These are phyloP conservation scores for Bipolaris oryzae DNA, from an alignment of 2,329 filamentous ascomycete genomes.

Conservation along the genomic window DNA sequence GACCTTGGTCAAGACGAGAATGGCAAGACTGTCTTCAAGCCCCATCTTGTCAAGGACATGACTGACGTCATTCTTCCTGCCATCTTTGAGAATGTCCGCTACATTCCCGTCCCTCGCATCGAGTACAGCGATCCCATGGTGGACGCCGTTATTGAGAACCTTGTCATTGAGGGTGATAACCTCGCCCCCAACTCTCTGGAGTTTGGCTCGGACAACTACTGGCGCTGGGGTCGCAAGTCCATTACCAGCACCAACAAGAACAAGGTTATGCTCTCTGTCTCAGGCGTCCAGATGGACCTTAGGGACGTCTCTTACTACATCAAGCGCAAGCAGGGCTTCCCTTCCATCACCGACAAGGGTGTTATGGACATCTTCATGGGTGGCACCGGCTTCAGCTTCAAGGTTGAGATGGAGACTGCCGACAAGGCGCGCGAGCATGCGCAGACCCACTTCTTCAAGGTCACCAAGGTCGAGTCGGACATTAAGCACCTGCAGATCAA, in stretches of 20 bases:
- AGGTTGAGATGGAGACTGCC: conserved; percentile 83
- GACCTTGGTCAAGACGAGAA: conserved; percentile 87
- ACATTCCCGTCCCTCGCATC: conserved; percentile 91
- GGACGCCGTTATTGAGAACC: conserved; percentile 90
- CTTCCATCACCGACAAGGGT: conserved; percentile 83
- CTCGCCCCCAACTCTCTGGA: conserved; percentile 92
- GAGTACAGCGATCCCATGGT: conserved; percentile 85
- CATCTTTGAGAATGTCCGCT: conserved; percentile 82
- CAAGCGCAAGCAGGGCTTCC: conserved; percentile 94
- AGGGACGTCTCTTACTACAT: conserved; percentile 83
- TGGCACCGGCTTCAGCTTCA: conserved; percentile 88
- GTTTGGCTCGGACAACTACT: conserved; percentile 89
- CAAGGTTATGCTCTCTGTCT: conserved; percentile 81
- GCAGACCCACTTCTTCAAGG: conserved; percentile 86
- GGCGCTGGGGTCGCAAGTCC: conserved; percentile 92
- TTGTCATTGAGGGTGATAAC: conserved; percentile 95
- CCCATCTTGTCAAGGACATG: conserved; percentile 86
- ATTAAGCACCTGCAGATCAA: conserved; percentile 85
- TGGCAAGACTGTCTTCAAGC: conserved; percentile 89
- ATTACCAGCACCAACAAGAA: conserved; percentile 81
- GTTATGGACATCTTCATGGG: conserved; percentile 87
- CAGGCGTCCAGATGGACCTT: conserved; percentile 91
- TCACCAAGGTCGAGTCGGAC: conserved; percentile 84
- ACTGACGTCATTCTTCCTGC: conserved; percentile 84
- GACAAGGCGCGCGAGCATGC: conserved; percentile 65